Conservation (phyloP, 768 basidiomycete species). For the Leccinum disarticulatum region DNA sequence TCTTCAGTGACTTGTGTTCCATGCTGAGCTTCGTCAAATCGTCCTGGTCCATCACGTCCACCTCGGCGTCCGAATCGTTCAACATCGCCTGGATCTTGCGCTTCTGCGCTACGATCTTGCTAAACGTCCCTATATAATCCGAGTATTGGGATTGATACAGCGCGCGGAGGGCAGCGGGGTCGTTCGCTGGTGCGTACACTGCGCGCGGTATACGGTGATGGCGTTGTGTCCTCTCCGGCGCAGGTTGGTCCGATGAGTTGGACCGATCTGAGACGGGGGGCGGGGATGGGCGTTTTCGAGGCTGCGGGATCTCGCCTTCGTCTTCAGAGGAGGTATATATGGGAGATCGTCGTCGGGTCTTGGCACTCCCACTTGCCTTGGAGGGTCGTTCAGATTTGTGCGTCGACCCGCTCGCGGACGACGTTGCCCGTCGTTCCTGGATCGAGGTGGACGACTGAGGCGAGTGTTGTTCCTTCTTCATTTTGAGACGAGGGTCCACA, state of each 20-base stretch:
- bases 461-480: conserved; percentile 39
- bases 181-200: conserved; percentile 40
- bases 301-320: conserved; percentile 43
- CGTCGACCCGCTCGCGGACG: conserved; percentile 5
- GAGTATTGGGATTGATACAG: conserved; percentile 53
- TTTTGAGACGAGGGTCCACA: conserved; percentile 30
- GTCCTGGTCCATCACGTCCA: conserved; percentile 53
- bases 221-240: conserved; percentile 14
- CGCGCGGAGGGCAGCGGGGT: conserved; percentile 51
- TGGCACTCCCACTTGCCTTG: conserved; percentile 26
- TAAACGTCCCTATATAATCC: conserved; percentile 49
- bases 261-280: conserved; percentile 25
- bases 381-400: conserved; percentile 22
- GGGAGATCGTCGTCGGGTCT: conserved; percentile 53
- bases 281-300: conserved; percentile 30
- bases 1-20: conserved; percentile 46
- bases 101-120: conserved; percentile 49
- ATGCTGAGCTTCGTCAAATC: conserved; percentile 46
- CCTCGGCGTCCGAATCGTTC: conserved; percentile 53
- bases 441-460: conserved; percentile 13
- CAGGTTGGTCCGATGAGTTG: conserved; percentile 19
- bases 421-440: conserved; percentile 13
- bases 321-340: conserved; percentile 71
- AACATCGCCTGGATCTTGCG: conserved; percentile 53
- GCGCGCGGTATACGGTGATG: conserved; percentile 33